These are phyloP conservation scores for Neurospora tetrasperma DNA, from an alignment of 495 filamentous ascomycete genomes.

Conservation along the genomic window DNA sequence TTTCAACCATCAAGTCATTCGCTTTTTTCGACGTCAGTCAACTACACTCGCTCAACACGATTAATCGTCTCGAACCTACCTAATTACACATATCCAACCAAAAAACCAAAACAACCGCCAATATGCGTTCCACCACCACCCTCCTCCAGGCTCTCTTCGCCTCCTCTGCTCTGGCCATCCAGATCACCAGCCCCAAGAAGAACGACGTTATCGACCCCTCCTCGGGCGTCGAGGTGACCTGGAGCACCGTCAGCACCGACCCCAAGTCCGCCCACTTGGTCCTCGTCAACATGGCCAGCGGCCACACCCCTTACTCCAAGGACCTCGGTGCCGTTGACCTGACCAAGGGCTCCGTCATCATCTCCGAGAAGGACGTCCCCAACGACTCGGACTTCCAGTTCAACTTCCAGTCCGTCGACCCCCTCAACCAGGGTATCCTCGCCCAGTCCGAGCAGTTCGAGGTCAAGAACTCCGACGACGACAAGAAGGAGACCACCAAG, in stretches of 20 bases:
- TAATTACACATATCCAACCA: not conserved
- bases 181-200: constrained; percentile 19
- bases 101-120: constrained; percentile 3
- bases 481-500: not conserved
- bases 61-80: not conserved
- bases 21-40: not conserved
- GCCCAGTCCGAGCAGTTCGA: constrained; percentile 24
- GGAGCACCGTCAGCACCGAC: constrained; percentile 20
- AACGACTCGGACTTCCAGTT: constrained; percentile 18
- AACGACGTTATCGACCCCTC: constrained; percentile 12
- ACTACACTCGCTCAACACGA: not conserved
- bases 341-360: constrained; percentile 9
- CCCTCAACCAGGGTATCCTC: constrained; percentile 12
- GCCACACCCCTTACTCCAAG: constrained; percentile 19
- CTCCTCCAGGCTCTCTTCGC: constrained; percentile 10
- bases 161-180: constrained; percentile 14
- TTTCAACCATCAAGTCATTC: not conserved
- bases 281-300: constrained; percentile 24
- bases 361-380: constrained; percentile 10
- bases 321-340: constrained; percentile 23
- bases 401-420: constrained; percentile 20
- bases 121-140: constrained; percentile 17
- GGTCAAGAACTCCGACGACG: constrained; percentile 4
- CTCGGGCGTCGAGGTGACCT: constrained; percentile 16
- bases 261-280: constrained; percentile 16